phyloP scores from a whole-genome alignment of 106 monocot genomes.

The Allium sativum region DNA sequence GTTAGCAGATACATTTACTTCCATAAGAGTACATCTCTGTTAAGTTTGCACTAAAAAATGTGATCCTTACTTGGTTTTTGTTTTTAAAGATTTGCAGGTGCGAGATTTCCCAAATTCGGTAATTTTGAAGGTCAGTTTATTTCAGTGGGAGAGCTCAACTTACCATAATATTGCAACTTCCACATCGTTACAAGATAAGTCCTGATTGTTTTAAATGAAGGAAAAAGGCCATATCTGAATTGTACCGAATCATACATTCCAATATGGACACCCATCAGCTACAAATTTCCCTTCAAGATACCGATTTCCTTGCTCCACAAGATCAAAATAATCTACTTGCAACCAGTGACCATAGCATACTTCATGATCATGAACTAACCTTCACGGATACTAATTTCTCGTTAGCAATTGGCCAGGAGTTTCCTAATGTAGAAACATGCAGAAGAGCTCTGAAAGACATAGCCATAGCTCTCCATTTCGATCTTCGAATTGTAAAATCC shows the following conservation, averaged over 20 bases:
- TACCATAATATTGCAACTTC: no score
- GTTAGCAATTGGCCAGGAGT: slow-evolving; percentile 78
- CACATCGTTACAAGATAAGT: no score
- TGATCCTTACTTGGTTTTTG: no score
- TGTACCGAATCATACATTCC: no score
- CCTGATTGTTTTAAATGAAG: neutral
- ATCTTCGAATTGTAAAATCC: slow-evolving; percentile 89
- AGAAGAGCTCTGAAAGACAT: slow-evolving; percentile 74
- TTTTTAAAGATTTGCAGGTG: no score
- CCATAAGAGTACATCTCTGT: no score
- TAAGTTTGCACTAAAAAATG: no score
- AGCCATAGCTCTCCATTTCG: slow-evolving; percentile 90
- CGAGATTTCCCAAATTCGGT: no score
- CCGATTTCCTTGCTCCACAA: neutral
- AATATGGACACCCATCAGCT: slow-evolving; percentile 4
- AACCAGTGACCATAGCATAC: neutral
- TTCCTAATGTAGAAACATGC: slow-evolving; percentile 81
- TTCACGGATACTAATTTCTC: slow-evolving; percentile 28
- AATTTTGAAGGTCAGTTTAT: no score
- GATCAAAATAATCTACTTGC: slow-evolving; percentile 2
- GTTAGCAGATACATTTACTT: no score
- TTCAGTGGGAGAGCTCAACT: no score
- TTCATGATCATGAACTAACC: slow-evolving; percentile 15
- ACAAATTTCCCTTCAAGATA: neutral
- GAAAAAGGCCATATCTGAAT: neutral